Base-by-base conservation (phyloP, 495 filamentous ascomycete genomes). In the Neurospora sp. region DNA sequence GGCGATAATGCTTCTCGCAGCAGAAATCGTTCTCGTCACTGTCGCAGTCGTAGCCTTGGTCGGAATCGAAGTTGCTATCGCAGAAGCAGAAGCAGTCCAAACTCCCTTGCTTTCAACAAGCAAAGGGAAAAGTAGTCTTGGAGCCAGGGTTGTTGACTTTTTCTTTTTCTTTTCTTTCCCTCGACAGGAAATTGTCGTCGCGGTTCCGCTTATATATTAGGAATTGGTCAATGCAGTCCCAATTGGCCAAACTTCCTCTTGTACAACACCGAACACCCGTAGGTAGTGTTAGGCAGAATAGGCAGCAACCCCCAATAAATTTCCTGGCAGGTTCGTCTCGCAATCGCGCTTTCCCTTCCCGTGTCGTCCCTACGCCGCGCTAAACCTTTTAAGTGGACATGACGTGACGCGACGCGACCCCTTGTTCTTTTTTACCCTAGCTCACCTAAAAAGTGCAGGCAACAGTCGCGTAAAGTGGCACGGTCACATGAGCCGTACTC, bases 391-490 rank as follows among this genome's bases (percentile, higher is more conserved):
- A 39, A 40, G 39, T 40, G 39, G 39, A 40, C 39, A 40, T 39
- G 35, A 40, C 68, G 68, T 45, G 71, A 41, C 2, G 4, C 12
- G 40, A 53, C 72, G 44, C 71, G 73, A 78, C 73, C 73, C 76
- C 75, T 65, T 78, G 45, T 9, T 53, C 45, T 4, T 53, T 47
- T 45, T 40, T 12, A 39, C 1, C 39, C 42, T n/a, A 44, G n/a
- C 44, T 37, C 35, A 37, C 4, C 35, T 37, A 47, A 59, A 59
- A 59, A 59, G 47, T 27, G 27, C 14, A 65, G 12, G 71, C 18
- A 38, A 71, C 35, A 42, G 53, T 75, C 75, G 75, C 77, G 77
- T 75, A 77, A 77, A 77, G 73, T 75, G 73, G 69, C 68, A 70
- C 72, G 42, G 75, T 75, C 75, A 77, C 73, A 72, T 69, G 73